Conservation (phyloP, 805 yeast species). For the Teunomyces barrocoloradensis region DNA sequence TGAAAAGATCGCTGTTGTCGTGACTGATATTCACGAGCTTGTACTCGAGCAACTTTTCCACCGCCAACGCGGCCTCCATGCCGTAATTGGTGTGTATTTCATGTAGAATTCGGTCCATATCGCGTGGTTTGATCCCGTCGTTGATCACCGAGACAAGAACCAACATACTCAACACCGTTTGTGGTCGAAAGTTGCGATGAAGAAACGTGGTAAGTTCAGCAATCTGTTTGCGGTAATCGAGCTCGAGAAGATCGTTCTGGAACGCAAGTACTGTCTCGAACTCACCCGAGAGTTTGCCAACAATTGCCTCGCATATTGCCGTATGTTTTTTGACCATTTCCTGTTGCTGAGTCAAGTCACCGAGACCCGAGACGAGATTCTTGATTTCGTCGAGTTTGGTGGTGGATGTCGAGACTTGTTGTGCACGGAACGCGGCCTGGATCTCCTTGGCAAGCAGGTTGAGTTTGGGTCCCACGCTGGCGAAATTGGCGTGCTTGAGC, state of each 20-base stretch:
- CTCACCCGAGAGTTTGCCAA: slow-evolving; percentile 43
- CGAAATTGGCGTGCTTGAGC: slow-evolving; percentile 69
- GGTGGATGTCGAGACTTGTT: slow-evolving; percentile 33
- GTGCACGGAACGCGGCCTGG: slow-evolving; percentile 62
- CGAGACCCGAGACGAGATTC: slow-evolving; percentile 66
- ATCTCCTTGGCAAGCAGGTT: slow-evolving; percentile 69
- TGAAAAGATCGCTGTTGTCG: slow-evolving; percentile 3
- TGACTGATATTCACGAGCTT: slow-evolving; percentile 43
- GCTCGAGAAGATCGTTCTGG: slow-evolving; percentile 65
- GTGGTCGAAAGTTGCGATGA: slow-evolving; percentile 30
- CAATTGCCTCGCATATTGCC: slow-evolving; percentile 61
- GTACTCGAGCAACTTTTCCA: slow-evolving; percentile 49
- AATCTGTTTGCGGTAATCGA: slow-evolving; percentile 35
- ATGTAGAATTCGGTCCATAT: slow-evolving; percentile 51
- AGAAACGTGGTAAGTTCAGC: slow-evolving; percentile 38
- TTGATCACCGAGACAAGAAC: slow-evolving; percentile 60
- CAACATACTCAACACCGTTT: slow-evolving; percentile 50
- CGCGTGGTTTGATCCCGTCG: slow-evolving; percentile 67
- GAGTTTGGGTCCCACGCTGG: slow-evolving; percentile 70
- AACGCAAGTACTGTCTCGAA: slow-evolving; percentile 52
- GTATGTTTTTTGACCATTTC: slow-evolving; percentile 72
- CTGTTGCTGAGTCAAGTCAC: slow-evolving; percentile 65
- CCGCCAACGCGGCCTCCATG: slow-evolving; percentile 42
- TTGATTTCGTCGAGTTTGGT: slow-evolving; percentile 44
- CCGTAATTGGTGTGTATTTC: slow-evolving; percentile 69